Evolutionary conservation across 1,284 basidiomycete genomes (phyloP).

Genomic region (Ceratobasidium papillatum): DNA sequence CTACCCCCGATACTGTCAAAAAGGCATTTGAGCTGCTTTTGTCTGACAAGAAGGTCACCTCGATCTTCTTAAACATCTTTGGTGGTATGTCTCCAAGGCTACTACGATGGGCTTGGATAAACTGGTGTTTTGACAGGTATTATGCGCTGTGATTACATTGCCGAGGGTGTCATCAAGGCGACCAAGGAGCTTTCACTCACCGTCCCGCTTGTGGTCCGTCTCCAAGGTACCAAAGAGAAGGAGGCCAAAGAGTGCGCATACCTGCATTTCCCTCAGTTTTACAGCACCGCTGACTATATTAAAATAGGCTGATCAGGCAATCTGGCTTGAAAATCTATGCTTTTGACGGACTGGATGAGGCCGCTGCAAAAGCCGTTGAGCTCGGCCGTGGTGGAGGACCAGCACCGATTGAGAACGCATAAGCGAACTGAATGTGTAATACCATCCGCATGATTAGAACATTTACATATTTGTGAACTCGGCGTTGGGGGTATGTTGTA

Average conservation of each 20-base stretch:
- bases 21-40: conserved; percentile 98
- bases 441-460: conserved; percentile 2
- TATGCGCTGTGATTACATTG: conserved; percentile 98
- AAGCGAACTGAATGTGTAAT: conserved; percentile 12
- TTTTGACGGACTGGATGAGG: conserved; percentile 86
- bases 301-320: conserved; percentile 82
- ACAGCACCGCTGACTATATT: neutral
- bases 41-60: conserved; percentile 91
- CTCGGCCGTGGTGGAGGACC: conserved; percentile 56
- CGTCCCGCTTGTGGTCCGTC: conserved; percentile 91
- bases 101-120: neutral
- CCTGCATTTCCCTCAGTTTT: neutral
- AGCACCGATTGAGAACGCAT: conserved; percentile 38
- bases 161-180: conserved; percentile 97
- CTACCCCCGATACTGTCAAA: conserved; percentile 98
- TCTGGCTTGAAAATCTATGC: conserved; percentile 93
- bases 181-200: conserved; percentile 88
- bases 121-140: conserved; percentile 67
- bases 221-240: conserved; percentile 96
- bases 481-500: neutral
- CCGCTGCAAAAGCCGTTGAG: conserved; percentile 85
- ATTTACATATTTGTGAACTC: conserved; percentile 4
- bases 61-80: conserved; percentile 99
- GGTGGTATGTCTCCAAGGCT: conserved; percentile 61
- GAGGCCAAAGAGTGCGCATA: conserved; percentile 89